Evolutionary conservation across 2,329 filamentous ascomycete genomes (phyloP).

Genomic region (Pseudocercospora musae): DNA sequence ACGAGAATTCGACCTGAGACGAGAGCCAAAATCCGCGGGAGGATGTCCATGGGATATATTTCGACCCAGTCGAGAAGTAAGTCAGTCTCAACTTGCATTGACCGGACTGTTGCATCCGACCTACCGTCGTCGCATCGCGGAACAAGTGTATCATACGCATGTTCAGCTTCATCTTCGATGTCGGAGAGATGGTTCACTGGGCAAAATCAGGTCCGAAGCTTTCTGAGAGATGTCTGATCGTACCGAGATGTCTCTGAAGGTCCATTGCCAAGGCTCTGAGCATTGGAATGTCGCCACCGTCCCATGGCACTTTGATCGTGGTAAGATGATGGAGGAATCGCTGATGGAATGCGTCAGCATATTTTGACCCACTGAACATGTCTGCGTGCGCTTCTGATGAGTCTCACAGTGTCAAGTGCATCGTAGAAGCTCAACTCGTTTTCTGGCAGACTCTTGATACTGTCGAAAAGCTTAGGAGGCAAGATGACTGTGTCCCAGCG

Average conservation of each 20-base stretch:
- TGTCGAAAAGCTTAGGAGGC: slow-evolving; percentile 2
- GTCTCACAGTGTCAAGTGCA: neutral
- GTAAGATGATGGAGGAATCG: slow-evolving; percentile 3
- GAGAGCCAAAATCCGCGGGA: neutral
- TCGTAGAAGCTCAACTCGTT: slow-evolving; percentile 5
- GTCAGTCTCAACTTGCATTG: no score
- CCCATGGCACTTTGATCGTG: neutral
- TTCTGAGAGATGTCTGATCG: neutral
- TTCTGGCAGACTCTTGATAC: slow-evolving; percentile 1
- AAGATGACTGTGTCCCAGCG: slow-evolving; percentile 4
- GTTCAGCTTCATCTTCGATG: neutral
- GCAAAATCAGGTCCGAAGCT: neutral
- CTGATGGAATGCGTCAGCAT: neutral
- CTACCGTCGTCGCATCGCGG: neutral
- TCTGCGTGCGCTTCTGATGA: no score
- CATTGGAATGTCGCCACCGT: slow-evolving; percentile 3
- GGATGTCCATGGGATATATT: neutral
- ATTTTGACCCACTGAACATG: no score
- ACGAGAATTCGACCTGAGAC: neutral
- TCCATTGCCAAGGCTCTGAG: slow-evolving; percentile 4
- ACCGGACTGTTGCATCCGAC: neutral
- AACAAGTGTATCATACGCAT: neutral
- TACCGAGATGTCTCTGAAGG: neutral
- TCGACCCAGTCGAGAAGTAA: neutral
- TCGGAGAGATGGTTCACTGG: neutral